Conservation (phyloP, 2,329 filamentous ascomycete genomes). For the Ascochyta pisi region DNA sequence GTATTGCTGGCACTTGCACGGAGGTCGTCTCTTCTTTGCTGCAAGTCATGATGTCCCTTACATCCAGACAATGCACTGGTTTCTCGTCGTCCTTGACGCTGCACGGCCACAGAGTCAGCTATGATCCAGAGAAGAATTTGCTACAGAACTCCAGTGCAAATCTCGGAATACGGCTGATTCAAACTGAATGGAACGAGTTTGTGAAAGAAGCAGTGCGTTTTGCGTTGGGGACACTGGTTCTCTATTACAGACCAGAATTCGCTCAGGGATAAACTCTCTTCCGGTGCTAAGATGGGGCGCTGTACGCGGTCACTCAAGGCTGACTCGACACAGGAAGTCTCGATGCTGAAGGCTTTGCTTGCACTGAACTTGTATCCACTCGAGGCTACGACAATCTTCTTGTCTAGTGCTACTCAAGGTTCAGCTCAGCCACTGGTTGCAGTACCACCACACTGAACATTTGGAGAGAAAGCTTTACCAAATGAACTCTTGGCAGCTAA, state of each 20-base stretch:
- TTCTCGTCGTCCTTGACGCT: no score
- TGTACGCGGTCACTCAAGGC: not conserved
- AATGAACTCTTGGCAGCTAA: not conserved
- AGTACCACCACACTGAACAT: not conserved
- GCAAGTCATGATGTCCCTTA: no score
- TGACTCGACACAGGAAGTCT: not conserved
- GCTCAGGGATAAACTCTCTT: constrained; percentile 5
- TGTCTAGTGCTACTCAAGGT: not conserved
- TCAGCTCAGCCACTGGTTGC: constrained; percentile 10
- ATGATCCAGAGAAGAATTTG: no score
- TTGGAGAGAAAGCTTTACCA: not conserved
- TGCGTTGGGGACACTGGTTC: not conserved
- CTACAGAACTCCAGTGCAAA: no score
- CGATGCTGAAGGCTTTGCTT: not conserved
- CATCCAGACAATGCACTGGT: no score
- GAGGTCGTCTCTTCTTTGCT: not conserved
- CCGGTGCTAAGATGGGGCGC: not conserved
- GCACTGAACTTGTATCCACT: not conserved
- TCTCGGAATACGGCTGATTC: no score
- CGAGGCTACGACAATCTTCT: not conserved
- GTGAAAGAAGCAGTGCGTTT: no score
- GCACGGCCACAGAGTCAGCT: no score
- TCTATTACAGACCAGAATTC: not conserved
- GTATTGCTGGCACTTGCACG: not conserved
- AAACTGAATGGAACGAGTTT: no score